These are phyloP conservation scores for Pseudogymnoascus sp. DNA, from an alignment of 2,329 filamentous ascomycete genomes.

Conservation along the genomic window DNA sequence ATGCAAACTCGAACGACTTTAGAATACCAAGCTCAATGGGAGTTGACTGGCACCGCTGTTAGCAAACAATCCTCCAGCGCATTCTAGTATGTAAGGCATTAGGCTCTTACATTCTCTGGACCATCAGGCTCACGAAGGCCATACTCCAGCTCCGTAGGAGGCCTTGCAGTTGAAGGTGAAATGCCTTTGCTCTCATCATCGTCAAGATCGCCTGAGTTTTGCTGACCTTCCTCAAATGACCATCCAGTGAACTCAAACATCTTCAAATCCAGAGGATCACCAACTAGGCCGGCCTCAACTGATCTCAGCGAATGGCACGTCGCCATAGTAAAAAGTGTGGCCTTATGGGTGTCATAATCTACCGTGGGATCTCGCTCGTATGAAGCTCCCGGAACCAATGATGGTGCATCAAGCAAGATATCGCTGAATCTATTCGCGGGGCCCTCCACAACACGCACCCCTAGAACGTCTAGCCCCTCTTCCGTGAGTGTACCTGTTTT, in stretches of 20 bases:
- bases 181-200: conserved; percentile 69
- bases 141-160: conserved; percentile 55
- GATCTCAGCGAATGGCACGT: conserved; percentile 88
- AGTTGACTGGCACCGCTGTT: conserved; percentile 28
- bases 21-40: conserved; percentile 82
- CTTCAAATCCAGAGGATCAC: conserved; percentile 90
- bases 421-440: conserved; percentile 61
- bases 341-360: conserved; percentile 53
- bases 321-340: conserved; percentile 87
- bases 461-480: conserved; percentile 88
- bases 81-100: conserved; percentile 14
- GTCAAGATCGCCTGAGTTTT: conserved; percentile 53
- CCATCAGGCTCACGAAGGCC: conserved; percentile 42
- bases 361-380: conserved; percentile 51
- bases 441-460: conserved; percentile 67
- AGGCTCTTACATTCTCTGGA: conserved; percentile 21
- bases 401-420: conserved; percentile 57
- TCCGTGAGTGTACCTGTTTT: conserved; percentile 98
- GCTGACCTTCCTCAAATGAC: conserved; percentile 82
- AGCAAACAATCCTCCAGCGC: conserved; percentile 1
- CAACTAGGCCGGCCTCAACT: conserved; percentile 81
- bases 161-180: conserved; percentile 80
- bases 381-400: conserved; percentile 44
- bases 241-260: conserved; percentile 98
- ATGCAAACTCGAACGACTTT: conserved; percentile 90